Evolutionary conservation across 768 basidiomycete species (phyloP), one percentile per base, ranked within the genome.

Genomic region (Boletus pseudopeckii): DNA sequence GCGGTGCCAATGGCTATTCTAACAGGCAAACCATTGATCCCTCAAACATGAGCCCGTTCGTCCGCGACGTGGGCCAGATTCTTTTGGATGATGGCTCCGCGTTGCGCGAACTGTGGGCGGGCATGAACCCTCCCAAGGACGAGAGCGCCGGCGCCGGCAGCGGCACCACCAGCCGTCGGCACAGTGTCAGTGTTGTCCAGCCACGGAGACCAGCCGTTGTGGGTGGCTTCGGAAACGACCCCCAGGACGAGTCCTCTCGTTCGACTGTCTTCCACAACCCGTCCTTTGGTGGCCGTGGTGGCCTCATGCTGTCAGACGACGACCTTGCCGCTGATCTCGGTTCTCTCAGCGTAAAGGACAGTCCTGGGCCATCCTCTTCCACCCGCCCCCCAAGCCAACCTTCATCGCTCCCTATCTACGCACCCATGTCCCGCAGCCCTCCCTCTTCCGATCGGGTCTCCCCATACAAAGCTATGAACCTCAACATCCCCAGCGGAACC

Each of bases 41-140:
- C 39, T 87, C 88, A 30, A 92, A 92, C 67, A 88, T 90, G 80
- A 85, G 82, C 58, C 91, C 90, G 0, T 92, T 93, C 66, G 81
- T 89, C n/a, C 76, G 90, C 22, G 89, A 93, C 67, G 86, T 92
- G 17, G 83, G 82, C 7, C 83, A 87, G 69, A 89, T 92, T 52
- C 70, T 91, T 34, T 70, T 85, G 45, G 88, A 90, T 62, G 88
- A 91, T 52, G 83, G 81, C 5, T 80, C 84, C 0, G 83, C 84
- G 0, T 81, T 90, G 60, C 76, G 86, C 33, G 86, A 90, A 57
- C 75, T 90, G 5, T 91, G 88, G 88, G 77, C 84, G 0, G 82
- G 85, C n/a, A 80, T 80, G 76, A 74, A 83, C 53, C 81, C 79
- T 0, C 83, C 80, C 5, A 76, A 80, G 34, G 84, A 85, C 55